A percentile compares a stretch with the other conserved stretches of the same genome.
These are phyloP conservation scores for Pleoardoris graminearum DNA, from an alignment of 2,329 filamentous ascomycete species.

Conservation along the genomic window DNA sequence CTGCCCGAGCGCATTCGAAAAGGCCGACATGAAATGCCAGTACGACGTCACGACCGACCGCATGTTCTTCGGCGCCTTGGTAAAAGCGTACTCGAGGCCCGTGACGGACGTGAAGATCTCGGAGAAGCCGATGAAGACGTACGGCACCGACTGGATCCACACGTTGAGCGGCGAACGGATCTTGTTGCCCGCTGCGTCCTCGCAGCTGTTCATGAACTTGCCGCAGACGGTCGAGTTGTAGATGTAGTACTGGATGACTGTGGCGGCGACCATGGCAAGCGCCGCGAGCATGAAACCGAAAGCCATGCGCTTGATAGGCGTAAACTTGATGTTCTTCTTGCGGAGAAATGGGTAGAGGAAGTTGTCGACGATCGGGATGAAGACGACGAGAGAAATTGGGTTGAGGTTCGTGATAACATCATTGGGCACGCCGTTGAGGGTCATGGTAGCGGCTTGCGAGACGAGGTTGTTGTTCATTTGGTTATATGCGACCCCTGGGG, in stretches of 20 bases:
- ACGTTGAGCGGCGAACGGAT: constrained; percentile 65
- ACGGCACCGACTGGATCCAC: constrained; percentile 56
- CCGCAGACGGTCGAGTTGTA: constrained; percentile 68
- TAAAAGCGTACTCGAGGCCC: constrained; percentile 75
- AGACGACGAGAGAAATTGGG: constrained; percentile 57
- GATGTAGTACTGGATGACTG: constrained; percentile 61
- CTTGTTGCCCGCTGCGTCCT: constrained; percentile 29
- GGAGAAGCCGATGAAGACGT: constrained; percentile 59
- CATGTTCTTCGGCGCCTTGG: constrained; percentile 80
- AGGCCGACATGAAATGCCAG: constrained; percentile 70
- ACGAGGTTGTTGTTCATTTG: constrained; percentile 60
- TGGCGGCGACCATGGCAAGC: constrained; percentile 54
- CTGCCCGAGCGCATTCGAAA: constrained; percentile 71
- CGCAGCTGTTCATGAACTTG: constrained; percentile 58
- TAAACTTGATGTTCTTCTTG: constrained; percentile 53
- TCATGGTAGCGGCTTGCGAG: constrained; percentile 60
- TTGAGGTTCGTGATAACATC: constrained; percentile 61
- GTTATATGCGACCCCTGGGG: constrained; percentile 52
- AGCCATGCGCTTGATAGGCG: constrained; percentile 58
- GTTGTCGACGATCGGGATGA: constrained; percentile 58
- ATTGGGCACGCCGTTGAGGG: constrained; percentile 58
- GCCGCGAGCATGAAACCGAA: constrained; percentile 55
- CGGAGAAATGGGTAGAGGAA: constrained; percentile 57
- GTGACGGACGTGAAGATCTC: constrained; percentile 63
- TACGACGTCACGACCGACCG: constrained; percentile 72